Conservation (phyloP, 1,284 basidiomycete genomes). For the Tylopilus sp. region DNA sequence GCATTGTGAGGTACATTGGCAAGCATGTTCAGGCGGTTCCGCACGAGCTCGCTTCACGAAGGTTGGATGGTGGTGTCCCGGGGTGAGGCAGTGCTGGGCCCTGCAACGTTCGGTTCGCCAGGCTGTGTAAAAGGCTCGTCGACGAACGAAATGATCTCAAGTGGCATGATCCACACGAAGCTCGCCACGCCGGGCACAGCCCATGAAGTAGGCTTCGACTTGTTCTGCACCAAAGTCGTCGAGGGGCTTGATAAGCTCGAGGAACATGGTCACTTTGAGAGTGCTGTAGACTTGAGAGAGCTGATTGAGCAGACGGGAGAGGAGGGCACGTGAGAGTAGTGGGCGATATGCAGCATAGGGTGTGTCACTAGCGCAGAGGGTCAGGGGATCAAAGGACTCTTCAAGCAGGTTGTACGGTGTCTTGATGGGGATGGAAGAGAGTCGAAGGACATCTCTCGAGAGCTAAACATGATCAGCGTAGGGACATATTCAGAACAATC, state of each 20-base stretch:
- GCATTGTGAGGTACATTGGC: constrained; percentile 82
- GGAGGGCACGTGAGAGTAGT: constrained; percentile 92
- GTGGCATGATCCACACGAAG: constrained; percentile 92
- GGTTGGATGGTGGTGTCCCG: constrained; percentile 64
- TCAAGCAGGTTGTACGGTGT: constrained; percentile 93
- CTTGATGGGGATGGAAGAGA: constrained; percentile 82
- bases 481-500: background rate
- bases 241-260: constrained; percentile 83
- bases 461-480: constrained; percentile 55
- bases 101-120: constrained; percentile 50
- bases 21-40: constrained; percentile 82
- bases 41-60: constrained; percentile 74
- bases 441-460: constrained; percentile 87
- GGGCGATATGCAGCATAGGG: constrained; percentile 87
- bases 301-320: constrained; percentile 94
- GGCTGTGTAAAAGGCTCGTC: constrained; percentile 75
- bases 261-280: constrained; percentile 83
- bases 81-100: constrained; percentile 17
- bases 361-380: constrained; percentile 71
- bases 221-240: constrained; percentile 79
- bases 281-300: constrained; percentile 96
- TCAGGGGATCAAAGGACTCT: constrained; percentile 95
- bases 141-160: constrained; percentile 88
- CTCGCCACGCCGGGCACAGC: constrained; percentile 91
- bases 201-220: constrained; percentile 94